A percentile compares a stretch with the other conserved stretches of the same genome.
Conservation (phyloP, 768 basidiomycete genomes). For the Myochromella boudieri region DNA sequence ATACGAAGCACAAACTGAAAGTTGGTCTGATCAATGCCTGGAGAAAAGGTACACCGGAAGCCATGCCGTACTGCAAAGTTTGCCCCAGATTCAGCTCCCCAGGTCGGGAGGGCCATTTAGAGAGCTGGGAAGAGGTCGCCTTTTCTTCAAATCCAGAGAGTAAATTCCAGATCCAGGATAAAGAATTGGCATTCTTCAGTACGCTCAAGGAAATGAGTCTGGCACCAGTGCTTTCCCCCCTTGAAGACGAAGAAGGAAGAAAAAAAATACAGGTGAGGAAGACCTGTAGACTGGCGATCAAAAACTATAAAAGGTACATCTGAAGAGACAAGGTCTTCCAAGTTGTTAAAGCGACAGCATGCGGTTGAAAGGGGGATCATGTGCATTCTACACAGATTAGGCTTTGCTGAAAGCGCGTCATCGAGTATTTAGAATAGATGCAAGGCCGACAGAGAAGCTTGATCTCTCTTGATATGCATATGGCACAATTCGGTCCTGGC, state of each 20-base stretch:
- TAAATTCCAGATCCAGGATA: conserved; percentile 62
- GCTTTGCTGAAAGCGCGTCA: too few species aligned
- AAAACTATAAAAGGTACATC: too few species aligned
- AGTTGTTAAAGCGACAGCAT: too few species aligned
- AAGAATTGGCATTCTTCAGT: conserved; percentile 25
- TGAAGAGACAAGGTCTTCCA: too few species aligned
- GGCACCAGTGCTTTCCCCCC: conserved; percentile 51
- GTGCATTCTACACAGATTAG: too few species aligned
- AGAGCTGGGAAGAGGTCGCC: conserved; percentile 51
- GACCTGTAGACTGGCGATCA: too few species aligned
- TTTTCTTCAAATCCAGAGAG: conserved; percentile 42
- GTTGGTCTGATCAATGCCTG: conserved; percentile 53
- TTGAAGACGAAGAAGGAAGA: conserved; percentile 65
- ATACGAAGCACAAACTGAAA: too few species aligned
- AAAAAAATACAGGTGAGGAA: conserved; percentile 69
- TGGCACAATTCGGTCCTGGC: too few species aligned
- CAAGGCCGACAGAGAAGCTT: too few species aligned
- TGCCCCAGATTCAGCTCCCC: conserved; percentile 57
- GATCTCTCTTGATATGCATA: too few species aligned
- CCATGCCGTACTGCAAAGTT: conserved; percentile 66
- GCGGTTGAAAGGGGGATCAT: too few species aligned
- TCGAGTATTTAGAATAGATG: too few species aligned
- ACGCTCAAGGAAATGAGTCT: conserved; percentile 46
- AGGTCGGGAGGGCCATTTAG: conserved; percentile 53
- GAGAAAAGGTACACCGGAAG: conserved; percentile 57